These are phyloP conservation scores for Leccinum obscurum DNA, from an alignment of 768 basidiomycete genomes.

Conservation along the genomic window DNA sequence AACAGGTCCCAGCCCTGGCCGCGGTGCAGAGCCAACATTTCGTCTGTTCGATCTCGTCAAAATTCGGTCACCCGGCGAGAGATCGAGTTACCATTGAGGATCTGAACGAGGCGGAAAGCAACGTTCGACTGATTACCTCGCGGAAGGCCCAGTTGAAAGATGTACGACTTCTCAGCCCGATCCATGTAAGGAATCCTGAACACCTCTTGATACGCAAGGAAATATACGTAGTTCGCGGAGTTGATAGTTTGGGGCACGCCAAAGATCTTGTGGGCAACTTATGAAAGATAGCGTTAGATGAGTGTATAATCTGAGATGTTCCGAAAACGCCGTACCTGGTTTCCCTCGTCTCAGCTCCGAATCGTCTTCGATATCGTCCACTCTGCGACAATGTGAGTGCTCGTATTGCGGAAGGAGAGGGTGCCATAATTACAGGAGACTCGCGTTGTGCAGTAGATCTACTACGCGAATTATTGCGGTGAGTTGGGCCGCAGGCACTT, in stretches of 20 bases:
- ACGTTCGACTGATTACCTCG: slow-evolving; percentile 11
- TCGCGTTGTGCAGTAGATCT: slow-evolving; percentile 91
- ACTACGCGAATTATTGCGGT: slow-evolving; percentile 75
- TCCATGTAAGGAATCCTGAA: slow-evolving; percentile 36
- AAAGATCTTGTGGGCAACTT: slow-evolving; percentile 96
- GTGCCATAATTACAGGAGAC: slow-evolving; percentile 67
- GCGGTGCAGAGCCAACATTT: slow-evolving; percentile 82
- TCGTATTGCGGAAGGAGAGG: neutral
- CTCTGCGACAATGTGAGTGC: slow-evolving; percentile 43
- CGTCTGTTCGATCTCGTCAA: slow-evolving; percentile 36
- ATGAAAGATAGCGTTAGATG: neutral
- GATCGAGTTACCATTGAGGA: slow-evolving; percentile 63
- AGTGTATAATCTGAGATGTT: neutral
- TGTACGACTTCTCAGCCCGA: slow-evolving; percentile 21
- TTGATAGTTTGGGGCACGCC: slow-evolving; percentile 97
- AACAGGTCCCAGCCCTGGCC: slow-evolving; percentile 92
- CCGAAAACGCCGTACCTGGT: slow-evolving; percentile 54
- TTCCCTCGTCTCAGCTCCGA: slow-evolving; percentile 82
- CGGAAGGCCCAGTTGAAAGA: slow-evolving; percentile 38
- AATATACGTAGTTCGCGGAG: slow-evolving; percentile 95
- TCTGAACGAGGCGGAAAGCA: slow-evolving; percentile 55
- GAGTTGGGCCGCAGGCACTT: slow-evolving; percentile 76
- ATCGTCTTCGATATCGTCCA: slow-evolving; percentile 96
- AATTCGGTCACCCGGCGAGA: neutral
- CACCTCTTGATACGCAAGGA: slow-evolving; percentile 86